Base-by-base conservation (phyloP, 2,329 filamentous ascomycete species). In the Diaporthe batatas region DNA sequence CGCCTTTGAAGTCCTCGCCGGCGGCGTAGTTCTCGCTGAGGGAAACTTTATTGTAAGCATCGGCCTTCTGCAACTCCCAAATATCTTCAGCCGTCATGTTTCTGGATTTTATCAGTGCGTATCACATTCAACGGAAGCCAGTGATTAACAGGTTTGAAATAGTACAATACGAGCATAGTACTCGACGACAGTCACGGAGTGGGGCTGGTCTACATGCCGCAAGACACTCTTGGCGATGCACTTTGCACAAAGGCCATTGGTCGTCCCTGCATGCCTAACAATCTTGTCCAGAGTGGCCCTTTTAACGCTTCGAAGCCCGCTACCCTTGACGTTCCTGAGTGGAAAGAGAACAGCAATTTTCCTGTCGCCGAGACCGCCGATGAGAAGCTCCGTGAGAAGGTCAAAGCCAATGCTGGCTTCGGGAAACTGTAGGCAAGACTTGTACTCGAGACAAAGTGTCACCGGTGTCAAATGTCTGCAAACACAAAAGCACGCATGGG, bases 1-100 rank as follows among this genome's bases (percentile, higher is more conserved):
- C 80, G 86, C 88, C n/a, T 90, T 91, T 78, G 89, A 89, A 80
- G 79, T 85, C 68, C 83, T 82, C 68, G 64, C 78, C 11, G 84
- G 84, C 42, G 82, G 76, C 70, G 82, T 81, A 75, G 84, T 89
- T 59, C 82, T 91, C 36, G 86, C 86, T 2, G 89, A 91, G 80
- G 89, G 88, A 54, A 90, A 89, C 77, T 80, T 87, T 68, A 90
- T 90, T 47, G 44, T 21, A 47, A 47, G 44, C 8, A 47, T 21
- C 42, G 21, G 21, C 7, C 44, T 21, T 47, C 21, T 21, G 7
- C 16, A 2, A 21, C 18, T 21, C n/a, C 44, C 44, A 7, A 3
- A 3, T 39, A 3, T 39, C 36, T 39, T 39, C 44, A 21, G 16
- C 44, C 1, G 16, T 21, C 44, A 2, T 47, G 18, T 14, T 21